Base-by-base conservation (phyloP, 768 basidiomycete genomes). In the Mycena filopes region DNA sequence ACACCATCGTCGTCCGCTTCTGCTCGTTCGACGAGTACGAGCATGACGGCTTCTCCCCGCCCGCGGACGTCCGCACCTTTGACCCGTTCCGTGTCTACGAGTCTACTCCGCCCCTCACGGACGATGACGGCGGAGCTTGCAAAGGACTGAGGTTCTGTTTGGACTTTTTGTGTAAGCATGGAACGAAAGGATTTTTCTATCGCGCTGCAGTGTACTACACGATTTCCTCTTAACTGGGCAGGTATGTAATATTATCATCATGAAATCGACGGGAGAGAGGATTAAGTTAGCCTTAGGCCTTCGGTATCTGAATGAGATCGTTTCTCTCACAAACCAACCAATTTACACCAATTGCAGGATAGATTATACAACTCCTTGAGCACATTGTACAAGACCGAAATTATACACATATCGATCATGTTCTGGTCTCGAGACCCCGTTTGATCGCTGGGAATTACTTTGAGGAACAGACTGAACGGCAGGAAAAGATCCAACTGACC, bases 401-500 rank as follows among this genome's bases (percentile, higher is more conserved):
- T 29, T 21, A 12, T 43, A 20, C 21, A 46, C 47, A 56, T 15
- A 42, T 23, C 23, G 51, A 49, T 64, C 57, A 76, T 49, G 63
- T 70, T 50, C 75, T 77, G 26, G 68, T 68, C 65, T 87, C 86
- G 18, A 89, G 78, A n/a, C 85, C 86, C 47, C 83, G 84, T 74
- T 89, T 89, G 74, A 89, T 84, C 47, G 87, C 87, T 88, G 63
- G 8, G 31, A 62, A 47, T 55, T 43, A 33, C 55, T 47, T 55
- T 15, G 48, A 66, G 31, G 38, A 31, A 51, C 20, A 61, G 26
- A 50, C 11, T 29, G 33, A 60, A 49, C 2, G 16, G 23, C 25
- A 36, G n/a, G n/a, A 47, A 41, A 23, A 49, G 16, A 29, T 8
- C 18, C 18, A 16, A 18, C 80, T 69, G 63, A 91, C 92, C 94